Percentiles rank a stretch among this genome's conserved stretches.
phyloP scores from a whole-genome alignment of 768 basidiomycete genomes.

The Suillus fuscotomentosus region DNA sequence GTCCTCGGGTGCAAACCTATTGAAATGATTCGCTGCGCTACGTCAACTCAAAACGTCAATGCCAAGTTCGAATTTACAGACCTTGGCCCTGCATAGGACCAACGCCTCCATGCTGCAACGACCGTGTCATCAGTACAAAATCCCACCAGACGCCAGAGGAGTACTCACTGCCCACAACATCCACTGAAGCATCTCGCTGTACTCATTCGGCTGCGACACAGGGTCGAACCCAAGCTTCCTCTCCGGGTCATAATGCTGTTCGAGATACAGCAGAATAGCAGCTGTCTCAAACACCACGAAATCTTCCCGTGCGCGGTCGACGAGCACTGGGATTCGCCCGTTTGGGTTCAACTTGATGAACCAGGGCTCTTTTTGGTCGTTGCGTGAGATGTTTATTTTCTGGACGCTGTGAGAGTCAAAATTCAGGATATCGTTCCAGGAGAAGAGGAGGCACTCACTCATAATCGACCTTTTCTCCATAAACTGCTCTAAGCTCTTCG shows the following conservation, averaged over 20 bases:
- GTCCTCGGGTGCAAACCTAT: slow-evolving; percentile 29
- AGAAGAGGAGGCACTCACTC: not conserved
- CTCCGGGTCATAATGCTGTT: slow-evolving; percentile 43
- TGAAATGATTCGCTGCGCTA: slow-evolving; percentile 37
- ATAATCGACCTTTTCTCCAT: slow-evolving; percentile 21
- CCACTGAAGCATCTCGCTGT: slow-evolving; percentile 45
- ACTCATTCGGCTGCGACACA: slow-evolving; percentile 26
- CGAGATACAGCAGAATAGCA: slow-evolving; percentile 46
- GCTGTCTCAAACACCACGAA: slow-evolving; percentile 42
- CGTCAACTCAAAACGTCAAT: not conserved
- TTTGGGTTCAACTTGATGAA: slow-evolving; percentile 40
- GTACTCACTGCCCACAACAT: slow-evolving; percentile 39
- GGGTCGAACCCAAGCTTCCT: slow-evolving; percentile 39
- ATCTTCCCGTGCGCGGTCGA: slow-evolving; percentile 23
- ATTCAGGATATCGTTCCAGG: not conserved
- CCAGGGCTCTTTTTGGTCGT: slow-evolving; percentile 30
- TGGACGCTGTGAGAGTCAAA: slow-evolving; percentile 4
- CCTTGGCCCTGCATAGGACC: slow-evolving; percentile 39
- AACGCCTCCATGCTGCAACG: slow-evolving; percentile 26
- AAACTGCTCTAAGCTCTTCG: slow-evolving; percentile 55
- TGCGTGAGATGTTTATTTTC: slow-evolving; percentile 22
- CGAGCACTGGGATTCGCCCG: slow-evolving; percentile 41
- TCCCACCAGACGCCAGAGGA: not conserved
- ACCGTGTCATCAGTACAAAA: not conserved
- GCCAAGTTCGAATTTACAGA: not conserved